These are phyloP conservation scores for Dendrobium chrysotoxum DNA, from an alignment of 106 monocot species.

Conservation along the genomic window DNA sequence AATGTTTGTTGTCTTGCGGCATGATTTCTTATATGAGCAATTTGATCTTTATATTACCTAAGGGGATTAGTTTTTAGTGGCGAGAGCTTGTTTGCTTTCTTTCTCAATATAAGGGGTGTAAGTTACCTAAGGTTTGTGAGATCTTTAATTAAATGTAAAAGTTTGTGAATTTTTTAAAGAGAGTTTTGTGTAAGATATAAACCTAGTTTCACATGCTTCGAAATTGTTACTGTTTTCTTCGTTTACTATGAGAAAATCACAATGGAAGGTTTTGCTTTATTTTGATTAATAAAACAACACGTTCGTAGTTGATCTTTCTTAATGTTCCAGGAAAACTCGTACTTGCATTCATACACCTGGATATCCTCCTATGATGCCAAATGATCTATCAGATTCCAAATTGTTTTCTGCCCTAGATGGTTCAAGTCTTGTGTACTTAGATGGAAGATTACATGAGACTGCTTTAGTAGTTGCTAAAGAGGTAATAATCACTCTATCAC, in stretches of 20 bases:
- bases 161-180: not conserved
- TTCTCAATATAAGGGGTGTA: not conserved
- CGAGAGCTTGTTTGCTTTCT: not conserved
- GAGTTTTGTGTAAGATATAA: not conserved
- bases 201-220: not conserved
- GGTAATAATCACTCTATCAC: constrained; percentile 36
- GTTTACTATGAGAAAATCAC: not conserved
- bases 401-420: constrained; percentile 74
- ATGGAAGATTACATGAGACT: constrained; percentile 83
- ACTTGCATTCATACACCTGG: constrained; percentile 96
- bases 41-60: not conserved
- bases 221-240: not conserved
- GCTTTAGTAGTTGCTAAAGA: constrained; percentile 85
- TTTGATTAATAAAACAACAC: constrained; percentile 1
- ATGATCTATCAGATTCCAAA: constrained; percentile 54
- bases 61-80: no score
- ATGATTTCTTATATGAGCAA: not conserved
- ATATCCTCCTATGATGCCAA: constrained; percentile 68
- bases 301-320: not conserved
- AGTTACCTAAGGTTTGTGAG: not conserved
- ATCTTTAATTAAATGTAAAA: not conserved
- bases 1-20: not conserved
- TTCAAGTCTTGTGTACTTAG: constrained; percentile 73
- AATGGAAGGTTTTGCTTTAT: not conserved
- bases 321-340: constrained; percentile 73